Evolutionary conservation across 257 asterid species (phyloP), one percentile per base, ranked within the genome.

Genomic region (Nicotiana noctiflora): DNA sequence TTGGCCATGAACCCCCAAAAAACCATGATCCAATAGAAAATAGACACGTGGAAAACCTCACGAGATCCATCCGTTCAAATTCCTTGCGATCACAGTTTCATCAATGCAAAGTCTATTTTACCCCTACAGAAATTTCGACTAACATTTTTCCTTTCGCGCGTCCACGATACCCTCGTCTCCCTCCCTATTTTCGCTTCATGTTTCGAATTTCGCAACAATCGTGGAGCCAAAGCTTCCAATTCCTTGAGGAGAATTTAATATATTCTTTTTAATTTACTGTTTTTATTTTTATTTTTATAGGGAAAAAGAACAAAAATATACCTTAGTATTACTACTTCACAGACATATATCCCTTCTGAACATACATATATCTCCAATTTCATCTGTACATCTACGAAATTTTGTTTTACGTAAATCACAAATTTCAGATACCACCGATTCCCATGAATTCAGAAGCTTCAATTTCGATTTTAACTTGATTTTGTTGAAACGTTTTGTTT

Each of bases 201-300:
- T 80, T 83, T 85, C 87, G 82, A 80, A 83, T 81, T 84, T 85
- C 83, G 72, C 90, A 68, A 87, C 90, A 83, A 83, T 82, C 86
- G 88, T 85, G 96, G 96, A 88, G 92, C 94, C 96, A 88, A 90
- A 90, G 82, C 83, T 76, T 83, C 79, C 60, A 81, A 32, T 23
- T 15, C 76, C 53, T 83, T 84, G 77, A 37, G 31, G 51, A 19
- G 13, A 44, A n/a, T 72, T 82, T 74, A 57, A 65, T 44, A 77
- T 17, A 13, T 6, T 63, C 8, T 25, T 67, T 75, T 11, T 46
- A 70, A 40, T 40, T 40, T 40, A 40, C 49, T 40, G 12, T 8
- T 23, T 75, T 75, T 4, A 13, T n/a, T 51, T 8, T 4, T 0
- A 14, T 13, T 46, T 75, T 56, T 10, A 6, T 63, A 78, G 53